Evolutionary conservation across 352 stramenopile genomes (phyloP), one percentile per base, ranked within the genome.

Genomic region (Pythium guiyangense): DNA sequence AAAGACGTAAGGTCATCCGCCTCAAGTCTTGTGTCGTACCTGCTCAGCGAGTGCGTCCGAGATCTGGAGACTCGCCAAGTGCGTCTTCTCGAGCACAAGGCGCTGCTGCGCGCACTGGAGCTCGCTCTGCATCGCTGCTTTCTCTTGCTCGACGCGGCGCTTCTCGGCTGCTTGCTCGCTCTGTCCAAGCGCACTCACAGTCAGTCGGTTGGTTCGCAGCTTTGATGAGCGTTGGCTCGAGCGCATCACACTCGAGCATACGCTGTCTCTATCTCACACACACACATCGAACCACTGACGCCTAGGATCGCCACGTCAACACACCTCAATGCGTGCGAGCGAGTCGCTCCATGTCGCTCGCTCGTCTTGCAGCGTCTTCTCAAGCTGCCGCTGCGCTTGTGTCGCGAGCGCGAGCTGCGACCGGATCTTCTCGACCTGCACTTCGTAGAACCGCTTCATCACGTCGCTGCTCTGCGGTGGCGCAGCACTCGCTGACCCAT

Each of bases 391-490:
- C 35, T 90, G 74, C 0, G 70, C 59, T 26, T 86, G 74, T 9
- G 74, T 65, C 44, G 67, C 66, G 10, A 84, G 44, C 0, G 62
- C 64, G 27, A 91, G 61, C 57, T 93, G 80, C 22, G 67, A 57
- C 46, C 83, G 77, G 34, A 92, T 79, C 60, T 88, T 84, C 14
- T 81, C 75, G n/a, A 90, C 82, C 55, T 92, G 82, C 25, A 81
- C 74, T 63, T 91, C 78, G 61, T 90, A 93, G 48, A 92, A 90
- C 60, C 84, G 85, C 56, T 85, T 82, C 77, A 92, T 86, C 39
- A 88, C 66, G 14, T 76, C 55, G 48, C 50, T 47, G 67, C 64
- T 26, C 52, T 68, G 15, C 8, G 17, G 3, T 6, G 54, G 14
- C 59, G 37, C 53, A 4, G 35, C 35, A 9, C 10, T 15, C 4